Conservation (phyloP, 768 basidiomycete genomes). For the Suillus decipiens region DNA sequence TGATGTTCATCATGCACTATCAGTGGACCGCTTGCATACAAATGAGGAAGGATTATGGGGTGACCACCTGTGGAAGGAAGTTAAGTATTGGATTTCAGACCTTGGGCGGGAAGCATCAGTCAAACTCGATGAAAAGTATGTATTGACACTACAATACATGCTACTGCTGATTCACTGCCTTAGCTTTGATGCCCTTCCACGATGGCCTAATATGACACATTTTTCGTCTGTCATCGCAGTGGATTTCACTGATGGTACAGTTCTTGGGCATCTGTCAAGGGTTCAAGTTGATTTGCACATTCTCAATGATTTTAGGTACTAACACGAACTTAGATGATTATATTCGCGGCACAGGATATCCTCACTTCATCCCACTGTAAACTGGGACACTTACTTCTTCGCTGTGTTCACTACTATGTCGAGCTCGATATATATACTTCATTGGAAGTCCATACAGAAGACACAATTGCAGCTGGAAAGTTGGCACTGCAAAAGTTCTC, state of each 20-base stretch:
- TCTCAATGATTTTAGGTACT: neutral
- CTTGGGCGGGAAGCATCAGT: slow-evolving; percentile 11
- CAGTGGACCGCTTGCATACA: too few relatives aligned
- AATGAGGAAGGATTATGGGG: too few relatives aligned
- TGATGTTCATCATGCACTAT: too few relatives aligned
- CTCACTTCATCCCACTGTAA: slow-evolving; percentile 14
- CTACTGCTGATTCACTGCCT: neutral
- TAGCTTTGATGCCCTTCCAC: slow-evolving; percentile 32
- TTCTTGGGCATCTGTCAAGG: slow-evolving; percentile 39
- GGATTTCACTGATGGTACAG: slow-evolving; percentile 36
- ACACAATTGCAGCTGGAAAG: slow-evolving; percentile 25
- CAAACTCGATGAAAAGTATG: slow-evolving; percentile 25
- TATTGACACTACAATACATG: neutral
- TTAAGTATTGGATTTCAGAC: slow-evolving; percentile 15
- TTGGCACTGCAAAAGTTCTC: slow-evolving; percentile 23
- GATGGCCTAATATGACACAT: slow-evolving; percentile 38
- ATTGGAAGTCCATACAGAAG: slow-evolving; percentile 34
- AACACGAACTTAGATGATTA: slow-evolving; percentile 19
- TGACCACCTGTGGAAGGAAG: slow-evolving; percentile 5
- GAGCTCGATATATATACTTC: slow-evolving; percentile 33
- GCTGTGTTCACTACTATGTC: slow-evolving; percentile 31
- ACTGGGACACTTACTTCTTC: slow-evolving; percentile 29
- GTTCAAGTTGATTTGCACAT: slow-evolving; percentile 22
- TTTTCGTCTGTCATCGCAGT: slow-evolving; percentile 28
- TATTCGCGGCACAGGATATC: slow-evolving; percentile 31